A percentile compares a stretch with the other conserved stretches of the same genome.
Evolutionary conservation across 805 yeast species (phyloP).

Genomic region (Monosporozyma siamensis): DNA sequence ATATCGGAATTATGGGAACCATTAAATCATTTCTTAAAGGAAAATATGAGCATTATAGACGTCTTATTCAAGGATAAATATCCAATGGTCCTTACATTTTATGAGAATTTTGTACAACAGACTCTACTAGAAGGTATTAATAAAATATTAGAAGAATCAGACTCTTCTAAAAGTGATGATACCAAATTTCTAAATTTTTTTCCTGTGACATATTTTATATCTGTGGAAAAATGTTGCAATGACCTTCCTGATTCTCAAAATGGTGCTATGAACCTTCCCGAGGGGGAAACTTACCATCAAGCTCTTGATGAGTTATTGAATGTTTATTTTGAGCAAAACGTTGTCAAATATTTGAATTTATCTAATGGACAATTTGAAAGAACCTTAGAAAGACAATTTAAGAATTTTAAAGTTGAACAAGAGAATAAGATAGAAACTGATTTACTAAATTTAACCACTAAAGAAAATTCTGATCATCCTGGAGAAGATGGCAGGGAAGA

Average conservation of each 20-base stretch:
- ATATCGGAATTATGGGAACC: constrained; percentile 19
- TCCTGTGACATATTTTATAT: constrained; percentile 27
- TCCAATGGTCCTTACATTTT: constrained; percentile 32
- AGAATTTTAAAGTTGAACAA: constrained; percentile 27
- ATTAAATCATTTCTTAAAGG: constrained; percentile 27
- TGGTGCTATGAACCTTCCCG: constrained; percentile 24
- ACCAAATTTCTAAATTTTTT: constrained; percentile 19
- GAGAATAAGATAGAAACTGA: constrained; percentile 14
- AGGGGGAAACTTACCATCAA: constrained; percentile 14
- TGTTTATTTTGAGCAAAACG: constrained; percentile 31
- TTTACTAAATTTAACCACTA: constrained; percentile 3
- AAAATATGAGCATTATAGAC: constrained; percentile 32
- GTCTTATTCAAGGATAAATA: constrained; percentile 32
- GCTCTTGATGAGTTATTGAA: constrained; percentile 29
- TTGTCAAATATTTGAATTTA: constrained; percentile 28
- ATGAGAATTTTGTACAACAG: constrained; percentile 34
- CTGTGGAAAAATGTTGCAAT: constrained; percentile 27
- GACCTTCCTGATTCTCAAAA: constrained; percentile 32
- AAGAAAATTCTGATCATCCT: neutral
- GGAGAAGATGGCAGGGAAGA: neutral
- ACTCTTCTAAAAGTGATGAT: constrained; percentile 9
- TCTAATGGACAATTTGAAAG: constrained; percentile 27
- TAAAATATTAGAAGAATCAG: constrained; percentile 18
- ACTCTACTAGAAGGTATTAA: constrained; percentile 25
- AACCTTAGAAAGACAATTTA: constrained; percentile 20